Percentiles rank a stretch among this genome's conserved stretches.
phyloP scores from a whole-genome alignment of 1,139 yeast genomes.

The Taphrina flavorubra region DNA sequence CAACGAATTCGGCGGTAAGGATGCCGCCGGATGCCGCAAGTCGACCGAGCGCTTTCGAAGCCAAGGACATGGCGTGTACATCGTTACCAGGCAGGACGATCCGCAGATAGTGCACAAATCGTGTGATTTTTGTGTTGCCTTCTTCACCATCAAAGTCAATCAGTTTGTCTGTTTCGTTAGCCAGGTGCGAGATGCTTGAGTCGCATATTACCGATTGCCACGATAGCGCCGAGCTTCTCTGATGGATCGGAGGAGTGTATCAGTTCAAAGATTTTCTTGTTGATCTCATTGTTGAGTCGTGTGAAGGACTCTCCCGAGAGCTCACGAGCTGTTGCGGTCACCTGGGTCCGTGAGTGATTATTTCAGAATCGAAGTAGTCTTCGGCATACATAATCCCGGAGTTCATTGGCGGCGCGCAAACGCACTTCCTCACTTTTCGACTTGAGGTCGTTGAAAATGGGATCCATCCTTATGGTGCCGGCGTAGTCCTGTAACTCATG shows the following conservation, averaged over 20 bases:
- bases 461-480: constrained; percentile 17
- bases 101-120: constrained; percentile 85
- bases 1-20: constrained; percentile 88
- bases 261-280: constrained; percentile 83
- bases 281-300: constrained; percentile 81
- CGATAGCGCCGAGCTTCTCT: constrained; percentile 85
- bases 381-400: constrained; percentile 62
- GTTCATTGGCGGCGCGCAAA: constrained; percentile 61
- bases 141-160: constrained; percentile 81
- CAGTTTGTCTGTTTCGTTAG: constrained; percentile 61
- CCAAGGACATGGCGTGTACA: constrained; percentile 80
- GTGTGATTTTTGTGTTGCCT: constrained; percentile 83
- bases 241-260: constrained; percentile 73
- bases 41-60: constrained; percentile 84
- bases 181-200: not conserved
- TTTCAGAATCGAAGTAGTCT: not conserved
- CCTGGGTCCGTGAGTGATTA: constrained; percentile 21
- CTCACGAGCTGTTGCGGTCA: constrained; percentile 72
- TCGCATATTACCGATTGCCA: constrained; percentile 61
- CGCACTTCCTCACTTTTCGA: constrained; percentile 49
- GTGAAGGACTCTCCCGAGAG: constrained; percentile 77
- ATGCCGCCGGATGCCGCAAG: constrained; percentile 89
- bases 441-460: constrained; percentile 36
- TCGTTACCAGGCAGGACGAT: constrained; percentile 82
- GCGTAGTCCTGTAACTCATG: not conserved